Conservation (phyloP, 164 flowering plant species). For the Taxillus chinensis region DNA sequence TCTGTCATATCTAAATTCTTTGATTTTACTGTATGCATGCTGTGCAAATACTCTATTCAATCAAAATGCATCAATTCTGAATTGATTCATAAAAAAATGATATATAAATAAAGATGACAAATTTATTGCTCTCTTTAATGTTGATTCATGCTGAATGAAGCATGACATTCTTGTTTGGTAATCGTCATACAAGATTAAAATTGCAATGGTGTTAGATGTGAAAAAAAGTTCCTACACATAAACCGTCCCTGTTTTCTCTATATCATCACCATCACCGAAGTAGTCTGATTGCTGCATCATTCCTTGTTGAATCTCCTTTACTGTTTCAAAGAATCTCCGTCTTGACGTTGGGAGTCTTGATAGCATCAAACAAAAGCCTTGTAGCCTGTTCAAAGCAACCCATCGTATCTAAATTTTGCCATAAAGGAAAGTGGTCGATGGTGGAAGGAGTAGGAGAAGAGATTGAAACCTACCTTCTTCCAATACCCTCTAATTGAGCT, state of each 20-base stretch:
- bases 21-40: no score
- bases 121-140: no score
- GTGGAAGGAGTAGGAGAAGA: neutral
- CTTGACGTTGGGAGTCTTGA: conserved; percentile 32
- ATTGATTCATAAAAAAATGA: no score
- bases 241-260: neutral
- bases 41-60: no score
- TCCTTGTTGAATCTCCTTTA: conserved; percentile 13
- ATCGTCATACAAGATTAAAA: no score
- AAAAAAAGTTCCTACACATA: neutral
- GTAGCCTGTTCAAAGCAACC: conserved; percentile 15
- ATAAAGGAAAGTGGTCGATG: neutral
- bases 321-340: conserved; percentile 18
- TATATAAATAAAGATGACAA: no score
- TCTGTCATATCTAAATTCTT: no score
- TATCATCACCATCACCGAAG: neutral
- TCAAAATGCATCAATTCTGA: no score
- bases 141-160: no score
- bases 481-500: conserved; percentile 30
- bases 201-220: no score
- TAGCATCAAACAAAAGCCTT: conserved; percentile 25
- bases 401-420: neutral
- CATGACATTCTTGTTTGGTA: no score
- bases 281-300: neutral
- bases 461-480: conserved; percentile 22